Evolutionary conservation across 106 monocot species (phyloP), one percentile per base, ranked within the genome.

Genomic region (Platanthera zijinensis): DNA sequence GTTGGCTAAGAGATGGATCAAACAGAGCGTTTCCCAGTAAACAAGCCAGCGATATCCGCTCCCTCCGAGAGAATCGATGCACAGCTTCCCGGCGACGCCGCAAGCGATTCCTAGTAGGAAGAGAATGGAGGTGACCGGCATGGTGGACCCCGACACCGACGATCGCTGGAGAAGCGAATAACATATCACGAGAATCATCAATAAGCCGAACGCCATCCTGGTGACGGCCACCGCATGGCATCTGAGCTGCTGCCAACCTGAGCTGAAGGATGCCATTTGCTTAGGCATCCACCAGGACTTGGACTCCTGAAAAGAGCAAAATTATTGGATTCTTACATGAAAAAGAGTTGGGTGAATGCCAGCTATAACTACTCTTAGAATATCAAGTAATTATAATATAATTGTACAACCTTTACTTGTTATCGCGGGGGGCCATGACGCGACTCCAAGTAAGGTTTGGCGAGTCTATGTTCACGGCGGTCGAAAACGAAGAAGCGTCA

Each of bases 201-300:
- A 76, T 15, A 94, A 19, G 7, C 94, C 93, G 54, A 90, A 94
- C 0, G 51, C 78, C 84, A 97, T 86, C 49, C 90, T 89, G 25
- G 81, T 77, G 11, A 91, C 51, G 7, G 83, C 84, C 32, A 85
- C 13, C 50, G 81, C 72, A 21, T 97, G 94, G 82, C 97, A 97
- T 70, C 82, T 87, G 17, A 97, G 68, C 50, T 80, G 73, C 30
- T 74, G 81, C 84, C 76, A 94, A 45, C 80, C 79, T 47, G 94
- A 90, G 77, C 51, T 92, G 80, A 97, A 81, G 57, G 91, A 83
- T 51, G 87, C 19, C 76, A 91, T 45, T 75, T 52, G 89, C 22
- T 89, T 94, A 52, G 97, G 97, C 57, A 94, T 64, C 97, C 97
- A 97, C 94, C 94, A 94, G 48, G 89, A 81, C 64, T 76, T 97